A percentile compares a stretch with the other conserved stretches of the same genome.
Evolutionary conservation across 352 stramenopile species (phyloP).

Genomic region (Aphanomyces cochlioides): DNA sequence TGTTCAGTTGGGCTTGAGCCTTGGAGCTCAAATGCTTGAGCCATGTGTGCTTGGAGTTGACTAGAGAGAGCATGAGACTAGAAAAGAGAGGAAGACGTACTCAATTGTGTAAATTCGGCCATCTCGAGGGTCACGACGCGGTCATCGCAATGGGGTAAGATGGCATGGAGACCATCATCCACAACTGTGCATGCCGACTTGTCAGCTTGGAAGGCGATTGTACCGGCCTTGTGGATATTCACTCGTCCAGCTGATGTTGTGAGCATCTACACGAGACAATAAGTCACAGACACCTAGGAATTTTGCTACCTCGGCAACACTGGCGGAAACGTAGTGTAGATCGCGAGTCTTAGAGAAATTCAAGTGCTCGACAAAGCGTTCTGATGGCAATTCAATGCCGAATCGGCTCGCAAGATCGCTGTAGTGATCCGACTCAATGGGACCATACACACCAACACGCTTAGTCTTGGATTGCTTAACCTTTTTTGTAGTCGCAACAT

Average conservation of each 20-base stretch:
- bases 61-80: background rate
- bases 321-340: slow-evolving; percentile 60
- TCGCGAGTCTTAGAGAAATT: slow-evolving; percentile 65
- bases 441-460: slow-evolving; percentile 54
- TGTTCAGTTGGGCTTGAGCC: slow-evolving; percentile 44
- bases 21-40: slow-evolving; percentile 64
- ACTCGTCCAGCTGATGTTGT: slow-evolving; percentile 43
- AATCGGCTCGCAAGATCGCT: slow-evolving; percentile 45
- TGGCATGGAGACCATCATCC: slow-evolving; percentile 57
- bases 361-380: slow-evolving; percentile 54
- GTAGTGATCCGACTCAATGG: slow-evolving; percentile 44
- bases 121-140: slow-evolving; percentile 48
- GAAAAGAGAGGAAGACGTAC: background rate
- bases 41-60: slow-evolving; percentile 69
- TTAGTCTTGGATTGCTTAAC: slow-evolving; percentile 54
- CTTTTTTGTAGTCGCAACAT: slow-evolving; percentile 30
- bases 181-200: slow-evolving; percentile 47
- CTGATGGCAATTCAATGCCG: slow-evolving; percentile 36
- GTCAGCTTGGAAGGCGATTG: slow-evolving; percentile 43
- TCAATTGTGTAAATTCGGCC: slow-evolving; percentile 57
- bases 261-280: slow-evolving; percentile 30
- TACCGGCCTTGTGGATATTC: slow-evolving; percentile 60
- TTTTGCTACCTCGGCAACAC: slow-evolving; percentile 41
- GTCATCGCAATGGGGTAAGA: slow-evolving; percentile 49
- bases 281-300: background rate